Conservation (phyloP, 805 yeast genomes). For the Priceomyces castillae region DNA sequence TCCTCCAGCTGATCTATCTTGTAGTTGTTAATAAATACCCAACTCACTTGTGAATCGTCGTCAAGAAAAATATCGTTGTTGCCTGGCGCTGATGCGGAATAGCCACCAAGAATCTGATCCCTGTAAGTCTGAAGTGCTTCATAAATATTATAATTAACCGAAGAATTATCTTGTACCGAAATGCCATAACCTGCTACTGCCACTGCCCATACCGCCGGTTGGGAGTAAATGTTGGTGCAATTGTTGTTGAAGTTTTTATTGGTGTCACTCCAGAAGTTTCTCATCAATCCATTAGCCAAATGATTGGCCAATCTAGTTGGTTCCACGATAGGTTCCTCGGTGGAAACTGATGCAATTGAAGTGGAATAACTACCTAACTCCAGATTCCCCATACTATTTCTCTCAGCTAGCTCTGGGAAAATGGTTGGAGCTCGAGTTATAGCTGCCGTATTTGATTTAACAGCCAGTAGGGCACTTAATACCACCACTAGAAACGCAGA, state of each 20-base stretch:
- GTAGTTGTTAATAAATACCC: conserved; percentile 19
- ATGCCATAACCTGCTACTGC: conserved; percentile 25
- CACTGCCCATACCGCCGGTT: conserved; percentile 23
- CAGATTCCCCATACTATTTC: neutral
- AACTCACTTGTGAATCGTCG: conserved; percentile 25
- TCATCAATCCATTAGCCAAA: conserved; percentile 11
- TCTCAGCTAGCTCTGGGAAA: neutral
- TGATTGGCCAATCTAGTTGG: conserved; percentile 11
- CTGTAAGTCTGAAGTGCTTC: conserved; percentile 13
- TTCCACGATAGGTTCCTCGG: conserved; percentile 14
- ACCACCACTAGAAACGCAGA: neutral
- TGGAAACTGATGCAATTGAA: conserved; percentile 11
- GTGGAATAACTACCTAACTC: conserved; percentile 6
- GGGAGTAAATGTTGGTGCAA: conserved; percentile 9
- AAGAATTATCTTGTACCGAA: conserved; percentile 7
- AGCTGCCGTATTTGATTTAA: neutral
- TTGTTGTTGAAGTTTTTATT: conserved; percentile 12
- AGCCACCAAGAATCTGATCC: conserved; percentile 14
- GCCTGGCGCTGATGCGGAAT: conserved; percentile 19
- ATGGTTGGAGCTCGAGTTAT: neutral
- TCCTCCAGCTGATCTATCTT: neutral
- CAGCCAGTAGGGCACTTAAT: neutral
- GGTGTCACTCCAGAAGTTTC: conserved; percentile 11
- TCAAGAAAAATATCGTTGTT: conserved; percentile 24
- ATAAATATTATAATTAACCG: conserved; percentile 8